phyloP scores from a whole-genome alignment of 176 grass and related monocot species.

The Aegilops bicornis region DNA sequence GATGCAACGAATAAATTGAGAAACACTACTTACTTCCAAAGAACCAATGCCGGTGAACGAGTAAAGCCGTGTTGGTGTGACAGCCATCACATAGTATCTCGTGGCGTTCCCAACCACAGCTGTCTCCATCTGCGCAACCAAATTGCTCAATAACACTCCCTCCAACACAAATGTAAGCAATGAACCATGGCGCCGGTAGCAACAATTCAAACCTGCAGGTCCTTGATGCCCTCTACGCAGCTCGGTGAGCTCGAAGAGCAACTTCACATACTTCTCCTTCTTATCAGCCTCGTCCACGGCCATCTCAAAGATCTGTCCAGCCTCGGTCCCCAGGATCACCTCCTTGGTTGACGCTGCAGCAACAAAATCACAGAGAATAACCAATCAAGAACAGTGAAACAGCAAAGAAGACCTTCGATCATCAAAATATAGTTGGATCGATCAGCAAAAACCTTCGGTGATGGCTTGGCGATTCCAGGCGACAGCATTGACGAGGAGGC shows the following conservation, averaged over 20 bases:
- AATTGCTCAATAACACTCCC: background rate
- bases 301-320: constrained; percentile 79
- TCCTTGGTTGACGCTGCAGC: constrained; percentile 87
- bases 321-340: constrained; percentile 81
- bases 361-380: background rate
- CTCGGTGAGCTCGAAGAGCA: constrained; percentile 76
- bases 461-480: constrained; percentile 93
- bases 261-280: constrained; percentile 91
- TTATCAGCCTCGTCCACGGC: constrained; percentile 85
- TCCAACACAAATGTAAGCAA: background rate
- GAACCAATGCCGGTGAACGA: constrained; percentile 95
- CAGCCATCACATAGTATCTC: constrained; percentile 94
- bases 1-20: constrained; percentile 8
- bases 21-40: constrained; percentile 66
- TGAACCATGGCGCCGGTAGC: background rate
- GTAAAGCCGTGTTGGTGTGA: constrained; percentile 81
- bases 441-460: constrained; percentile 51
- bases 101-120: constrained; percentile 45
- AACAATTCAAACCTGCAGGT: constrained; percentile 57
- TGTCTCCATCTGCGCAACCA: constrained; percentile 71
- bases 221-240: constrained; percentile 76
- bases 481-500: constrained; percentile 78
- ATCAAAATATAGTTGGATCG: background rate
- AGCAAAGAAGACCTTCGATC: background rate
- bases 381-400: background rate